These are phyloP conservation scores for Fusarium beomiforme DNA, from an alignment of 2,329 filamentous ascomycete species.

Conservation along the genomic window DNA sequence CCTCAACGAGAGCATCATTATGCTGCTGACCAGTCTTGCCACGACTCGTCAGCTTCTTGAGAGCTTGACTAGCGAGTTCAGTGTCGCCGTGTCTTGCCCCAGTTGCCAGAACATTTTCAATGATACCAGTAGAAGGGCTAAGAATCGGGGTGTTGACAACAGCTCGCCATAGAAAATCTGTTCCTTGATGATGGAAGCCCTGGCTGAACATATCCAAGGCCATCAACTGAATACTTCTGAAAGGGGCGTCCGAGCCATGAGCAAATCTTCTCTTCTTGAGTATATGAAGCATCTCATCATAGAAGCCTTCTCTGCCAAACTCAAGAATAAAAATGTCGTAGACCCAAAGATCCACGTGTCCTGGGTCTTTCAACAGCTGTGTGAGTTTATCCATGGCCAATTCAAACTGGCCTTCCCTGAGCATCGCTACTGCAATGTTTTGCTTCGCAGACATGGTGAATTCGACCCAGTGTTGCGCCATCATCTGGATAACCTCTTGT, in stretches of 20 bases:
- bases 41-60: slow-evolving; percentile 57
- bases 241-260: slow-evolving; percentile 50
- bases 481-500: slow-evolving; percentile 74
- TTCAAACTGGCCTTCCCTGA: slow-evolving; percentile 86
- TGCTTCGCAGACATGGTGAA: slow-evolving; percentile 68
- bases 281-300: slow-evolving; percentile 79
- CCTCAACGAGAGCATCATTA: slow-evolving; percentile 81
- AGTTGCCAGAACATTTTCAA: slow-evolving; percentile 75
- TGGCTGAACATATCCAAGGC: slow-evolving; percentile 80
- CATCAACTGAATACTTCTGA: slow-evolving; percentile 71
- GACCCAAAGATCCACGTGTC: slow-evolving; percentile 74
- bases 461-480: slow-evolving; percentile 74
- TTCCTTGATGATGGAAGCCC: slow-evolving; percentile 70
- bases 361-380: slow-evolving; percentile 67
- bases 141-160: slow-evolving; percentile 61
- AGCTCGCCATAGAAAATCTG: slow-evolving; percentile 76
- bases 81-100: slow-evolving; percentile 76
- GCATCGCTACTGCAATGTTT: slow-evolving; percentile 75
- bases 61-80: slow-evolving; percentile 74
- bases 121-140: slow-evolving; percentile 66
- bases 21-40: slow-evolving; percentile 71
- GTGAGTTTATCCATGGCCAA: slow-evolving; percentile 78
- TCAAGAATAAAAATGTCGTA: slow-evolving; percentile 80
- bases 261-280: slow-evolving; percentile 64
- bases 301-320: slow-evolving; percentile 75